Conservation (phyloP, 495 filamentous ascomycete species). For the Penicillium macrosclerotiorum region DNA sequence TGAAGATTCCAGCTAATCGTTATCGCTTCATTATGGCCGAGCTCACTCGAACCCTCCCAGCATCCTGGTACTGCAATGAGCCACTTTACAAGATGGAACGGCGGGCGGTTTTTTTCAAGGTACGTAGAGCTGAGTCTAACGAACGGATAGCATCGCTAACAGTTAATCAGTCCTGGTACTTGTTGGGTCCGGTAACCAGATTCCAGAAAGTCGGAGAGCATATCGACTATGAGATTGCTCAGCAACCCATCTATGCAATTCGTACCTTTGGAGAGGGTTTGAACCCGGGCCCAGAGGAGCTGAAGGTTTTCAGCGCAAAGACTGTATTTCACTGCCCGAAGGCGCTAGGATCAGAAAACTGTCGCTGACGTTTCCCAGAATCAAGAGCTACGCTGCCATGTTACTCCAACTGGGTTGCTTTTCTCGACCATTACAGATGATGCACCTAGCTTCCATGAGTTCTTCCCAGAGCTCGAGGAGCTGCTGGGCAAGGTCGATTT, state of each 20-base stretch:
- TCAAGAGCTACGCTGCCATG: slow-evolving; percentile 38
- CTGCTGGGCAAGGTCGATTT: slow-evolving; percentile 54
- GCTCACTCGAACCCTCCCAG: slow-evolving; percentile 40
- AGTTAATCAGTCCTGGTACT: slow-evolving; percentile 53
- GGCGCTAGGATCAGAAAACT: neutral
- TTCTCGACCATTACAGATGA: slow-evolving; percentile 53
- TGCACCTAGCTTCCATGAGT: slow-evolving; percentile 53
- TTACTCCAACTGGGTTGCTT: slow-evolving; percentile 54
- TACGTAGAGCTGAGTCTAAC: slow-evolving; percentile 7
- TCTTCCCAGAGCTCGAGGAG: slow-evolving; percentile 52
- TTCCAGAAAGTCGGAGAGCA: slow-evolving; percentile 47
- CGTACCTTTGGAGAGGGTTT: slow-evolving; percentile 33
- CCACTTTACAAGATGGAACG: slow-evolving; percentile 52
- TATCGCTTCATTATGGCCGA: slow-evolving; percentile 31
- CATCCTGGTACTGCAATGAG: slow-evolving; percentile 44
- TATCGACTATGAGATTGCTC: slow-evolving; percentile 55
- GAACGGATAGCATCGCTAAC: slow-evolving; percentile 5
- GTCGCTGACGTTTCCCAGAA: slow-evolving; percentile 15
- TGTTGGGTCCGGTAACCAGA: slow-evolving; percentile 58
- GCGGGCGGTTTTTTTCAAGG: slow-evolving; percentile 54
- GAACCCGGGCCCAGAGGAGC: slow-evolving; percentile 29
- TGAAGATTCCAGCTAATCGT: too few species aligned
- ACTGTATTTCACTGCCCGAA: slow-evolving; percentile 17
- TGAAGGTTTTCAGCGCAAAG: slow-evolving; percentile 43
- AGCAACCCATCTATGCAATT: slow-evolving; percentile 46